These are phyloP conservation scores for Lactarius hatsudake DNA, from an alignment of 768 basidiomycete genomes.

Conservation along the genomic window DNA sequence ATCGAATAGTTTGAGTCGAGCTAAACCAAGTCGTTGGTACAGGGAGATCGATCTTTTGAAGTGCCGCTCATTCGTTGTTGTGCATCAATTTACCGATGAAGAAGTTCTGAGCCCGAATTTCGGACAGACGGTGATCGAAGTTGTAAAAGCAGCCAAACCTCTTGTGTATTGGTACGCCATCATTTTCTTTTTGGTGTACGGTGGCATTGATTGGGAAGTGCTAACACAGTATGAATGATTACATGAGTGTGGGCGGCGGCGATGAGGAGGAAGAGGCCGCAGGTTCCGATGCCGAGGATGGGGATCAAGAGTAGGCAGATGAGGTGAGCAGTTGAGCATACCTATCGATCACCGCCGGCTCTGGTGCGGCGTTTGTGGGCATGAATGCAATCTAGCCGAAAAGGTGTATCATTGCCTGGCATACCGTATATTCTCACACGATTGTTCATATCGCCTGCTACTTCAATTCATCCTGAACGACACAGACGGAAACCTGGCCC, in stretches of 20 bases:
- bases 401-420: not conserved
- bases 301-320: not conserved
- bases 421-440: not conserved
- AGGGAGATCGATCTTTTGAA: slow-evolving; percentile 93
- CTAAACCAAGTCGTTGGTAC: slow-evolving; percentile 4
- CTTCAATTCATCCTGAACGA: not conserved
- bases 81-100: slow-evolving; percentile 45
- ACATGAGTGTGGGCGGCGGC: slow-evolving; percentile 23
- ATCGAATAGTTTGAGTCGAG: not conserved
- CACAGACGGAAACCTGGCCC: not conserved
- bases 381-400: not conserved
- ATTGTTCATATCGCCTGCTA: slow-evolving; percentile 9
- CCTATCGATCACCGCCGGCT: not conserved
- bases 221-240: slow-evolving; percentile 25
- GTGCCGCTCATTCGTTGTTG: slow-evolving; percentile 73
- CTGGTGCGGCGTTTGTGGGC: not conserved
- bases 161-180: slow-evolving; percentile 37
- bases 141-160: slow-evolving; percentile 39
- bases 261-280: slow-evolving; percentile 18
- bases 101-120: slow-evolving; percentile 43
- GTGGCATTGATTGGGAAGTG: not conserved
- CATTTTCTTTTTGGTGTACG: not conserved
- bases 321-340: not conserved
- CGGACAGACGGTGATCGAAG: slow-evolving; percentile 37
- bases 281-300: slow-evolving; percentile 10